These are phyloP conservation scores for Colletotrichum sp. DNA, from an alignment of 2,329 filamentous ascomycete genomes.

Conservation along the genomic window DNA sequence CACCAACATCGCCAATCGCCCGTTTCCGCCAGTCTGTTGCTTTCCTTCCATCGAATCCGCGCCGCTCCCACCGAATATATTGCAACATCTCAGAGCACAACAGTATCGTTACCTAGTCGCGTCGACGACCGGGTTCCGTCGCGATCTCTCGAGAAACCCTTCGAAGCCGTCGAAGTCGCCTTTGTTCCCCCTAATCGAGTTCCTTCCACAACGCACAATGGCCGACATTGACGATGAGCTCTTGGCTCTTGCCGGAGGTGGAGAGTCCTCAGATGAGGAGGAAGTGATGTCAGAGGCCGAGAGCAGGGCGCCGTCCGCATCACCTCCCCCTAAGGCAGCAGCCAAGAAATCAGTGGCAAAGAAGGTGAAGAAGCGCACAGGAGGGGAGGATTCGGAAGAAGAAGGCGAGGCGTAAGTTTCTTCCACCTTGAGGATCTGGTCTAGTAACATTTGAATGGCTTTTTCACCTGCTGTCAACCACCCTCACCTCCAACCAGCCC, in stretches of 20 bases:
- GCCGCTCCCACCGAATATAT: neutral
- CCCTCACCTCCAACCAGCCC: neutral
- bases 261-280: constrained; percentile 65
- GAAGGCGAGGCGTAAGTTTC: constrained; percentile 81
- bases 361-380: constrained; percentile 56
- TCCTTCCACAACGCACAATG: constrained; percentile 57
- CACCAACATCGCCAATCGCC: neutral
- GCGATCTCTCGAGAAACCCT: neutral
- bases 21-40: neutral
- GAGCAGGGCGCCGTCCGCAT: constrained; percentile 61
- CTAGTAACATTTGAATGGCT: neutral
- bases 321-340: constrained; percentile 47
- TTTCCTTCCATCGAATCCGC: neutral
- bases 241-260: constrained; percentile 87
- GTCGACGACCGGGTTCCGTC: neutral
- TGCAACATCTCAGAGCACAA: neutral
- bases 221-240: constrained; percentile 93
- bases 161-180: neutral
- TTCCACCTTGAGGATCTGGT: constrained; percentile 4
- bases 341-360: constrained; percentile 42
- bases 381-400: constrained; percentile 73
- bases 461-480: neutral
- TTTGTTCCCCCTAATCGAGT: neutral
- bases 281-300: constrained; percentile 56
- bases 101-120: neutral